These are phyloP conservation scores for Vickermania ingenoplastis DNA, from an alignment of 208 protist species.

Conservation along the genomic window DNA sequence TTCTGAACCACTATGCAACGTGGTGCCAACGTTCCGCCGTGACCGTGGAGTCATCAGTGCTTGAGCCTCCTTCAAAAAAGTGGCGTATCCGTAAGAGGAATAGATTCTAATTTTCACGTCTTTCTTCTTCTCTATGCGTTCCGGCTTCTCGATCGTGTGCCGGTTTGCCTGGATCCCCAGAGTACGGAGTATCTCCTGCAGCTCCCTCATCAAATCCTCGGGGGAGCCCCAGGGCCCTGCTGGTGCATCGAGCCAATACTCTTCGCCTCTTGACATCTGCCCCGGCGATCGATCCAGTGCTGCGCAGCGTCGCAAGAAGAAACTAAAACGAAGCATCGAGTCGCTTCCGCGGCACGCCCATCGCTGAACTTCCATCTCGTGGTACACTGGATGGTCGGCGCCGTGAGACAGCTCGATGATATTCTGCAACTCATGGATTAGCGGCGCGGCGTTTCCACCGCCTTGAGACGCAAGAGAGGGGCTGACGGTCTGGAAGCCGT, in stretches of 20 bases:
- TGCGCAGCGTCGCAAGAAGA: neutral
- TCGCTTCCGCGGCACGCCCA: neutral
- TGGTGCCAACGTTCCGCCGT: neutral
- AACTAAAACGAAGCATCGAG: neutral
- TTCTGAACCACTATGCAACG: neutral
- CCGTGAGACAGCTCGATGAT: neutral
- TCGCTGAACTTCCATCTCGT: neutral
- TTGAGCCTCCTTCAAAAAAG: neutral
- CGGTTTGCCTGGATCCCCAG: neutral
- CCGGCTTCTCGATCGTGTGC: neutral
- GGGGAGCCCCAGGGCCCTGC: neutral
- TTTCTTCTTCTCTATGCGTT: neutral
- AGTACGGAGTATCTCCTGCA: neutral
- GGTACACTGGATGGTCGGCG: neutral
- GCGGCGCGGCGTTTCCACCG: neutral
- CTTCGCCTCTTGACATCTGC: too few relatives aligned
- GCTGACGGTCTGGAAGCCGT: neutral
- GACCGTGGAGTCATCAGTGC: neutral
- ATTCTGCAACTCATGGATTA: neutral
- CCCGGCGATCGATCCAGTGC: too few relatives aligned
- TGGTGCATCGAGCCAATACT: neutral
- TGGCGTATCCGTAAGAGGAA: neutral
- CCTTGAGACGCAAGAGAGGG: neutral
- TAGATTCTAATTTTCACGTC: constrained; percentile 1
- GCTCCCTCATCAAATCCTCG: neutral